Evolutionary conservation across 495 filamentous ascomycete genomes (phyloP), one percentile per base, ranked within the genome.

Genomic region (Amphirosellinia nigrospora): DNA sequence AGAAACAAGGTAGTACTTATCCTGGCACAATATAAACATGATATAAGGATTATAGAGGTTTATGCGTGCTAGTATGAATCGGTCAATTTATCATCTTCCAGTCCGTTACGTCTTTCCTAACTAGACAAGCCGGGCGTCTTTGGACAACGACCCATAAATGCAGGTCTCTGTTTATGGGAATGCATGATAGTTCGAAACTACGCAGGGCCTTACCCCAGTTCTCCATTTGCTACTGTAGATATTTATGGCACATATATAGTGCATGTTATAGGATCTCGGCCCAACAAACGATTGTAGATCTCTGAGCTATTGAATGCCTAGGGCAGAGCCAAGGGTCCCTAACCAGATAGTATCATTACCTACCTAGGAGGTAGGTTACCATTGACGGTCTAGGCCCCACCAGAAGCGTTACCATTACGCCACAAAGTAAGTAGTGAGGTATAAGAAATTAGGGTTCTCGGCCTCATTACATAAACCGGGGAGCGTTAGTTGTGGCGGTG

Each of bases 31-130:
- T 60, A 60, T 39, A 19, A 39, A 32, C 36, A 23, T 60, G 19
- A 28, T 56, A 23, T 30, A 55, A 15, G 28, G 52, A 56, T n/a
- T 30, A 34, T 34, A 34, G 26, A 34, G 52, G 23, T 19, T 60
- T 11, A 60, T 60, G 58, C 36, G 53, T 36, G 9, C 53, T n/a
- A 58, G 19, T 19, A 58, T 36, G 28, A 32, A 58, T 36, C 53
- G n/a, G 36, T 41, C 30, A 36, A 16, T 2, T 21, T 60, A 26
- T 10, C 36, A 13, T 13, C n/a, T 28, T 46, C 38, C 19, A 30
- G 50, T 30, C 26, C 50, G 50, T 30, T 0, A 28, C 50, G 28
- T 16, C 8, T 62, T 60, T 60, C 58, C 36, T 21, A 46, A 28
- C 21, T 26, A 32, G 36, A 38, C 39, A 62, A 45, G 36, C 21